These are phyloP conservation scores for Macrolepiota fuliginosa DNA, from an alignment of 768 basidiomycete genomes.

Conservation along the genomic window DNA sequence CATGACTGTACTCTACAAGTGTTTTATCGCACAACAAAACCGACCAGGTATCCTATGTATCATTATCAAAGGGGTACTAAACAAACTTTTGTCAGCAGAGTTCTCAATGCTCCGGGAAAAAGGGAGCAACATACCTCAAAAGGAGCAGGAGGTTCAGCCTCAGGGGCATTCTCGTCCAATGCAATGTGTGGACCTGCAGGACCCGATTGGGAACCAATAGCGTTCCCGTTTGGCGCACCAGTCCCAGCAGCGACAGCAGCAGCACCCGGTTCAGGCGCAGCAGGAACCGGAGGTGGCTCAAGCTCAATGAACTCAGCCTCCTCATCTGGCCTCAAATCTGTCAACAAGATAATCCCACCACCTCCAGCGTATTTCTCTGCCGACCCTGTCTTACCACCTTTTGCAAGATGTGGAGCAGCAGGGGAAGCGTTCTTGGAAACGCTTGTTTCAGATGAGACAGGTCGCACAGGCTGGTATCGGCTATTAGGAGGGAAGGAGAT, in stretches of 20 bases:
- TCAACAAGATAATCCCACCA: constrained; percentile 84
- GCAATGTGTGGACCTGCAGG: constrained; percentile 57
- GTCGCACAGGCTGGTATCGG: constrained; percentile 87
- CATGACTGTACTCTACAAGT: constrained; percentile 8
- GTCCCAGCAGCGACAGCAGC: constrained; percentile 24
- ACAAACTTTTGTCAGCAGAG: constrained; percentile 14
- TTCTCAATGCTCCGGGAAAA: background rate
- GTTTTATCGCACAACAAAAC: background rate
- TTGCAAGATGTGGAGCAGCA: constrained; percentile 24
- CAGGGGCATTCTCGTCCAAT: constrained; percentile 67
- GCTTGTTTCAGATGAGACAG: constrained; percentile 54
- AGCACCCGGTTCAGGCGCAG: constrained; percentile 16
- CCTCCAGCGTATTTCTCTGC: constrained; percentile 72
- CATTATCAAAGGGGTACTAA: constrained; percentile 77
- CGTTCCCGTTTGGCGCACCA: constrained; percentile 28
- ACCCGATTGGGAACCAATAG: constrained; percentile 22
- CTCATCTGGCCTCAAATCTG: constrained; percentile 69
- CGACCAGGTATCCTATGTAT: constrained; percentile 35
- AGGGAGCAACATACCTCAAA: constrained; percentile 64
- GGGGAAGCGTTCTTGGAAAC: constrained; percentile 31
- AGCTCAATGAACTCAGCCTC: constrained; percentile 73
- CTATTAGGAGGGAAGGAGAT: constrained; percentile 77
- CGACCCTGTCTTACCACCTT: constrained; percentile 27
- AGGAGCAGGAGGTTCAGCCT: constrained; percentile 71
- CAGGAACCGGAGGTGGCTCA: constrained; percentile 31